phyloP scores from a whole-genome alignment of 805 yeast species.

The Metschnikowia lochheadii region DNA sequence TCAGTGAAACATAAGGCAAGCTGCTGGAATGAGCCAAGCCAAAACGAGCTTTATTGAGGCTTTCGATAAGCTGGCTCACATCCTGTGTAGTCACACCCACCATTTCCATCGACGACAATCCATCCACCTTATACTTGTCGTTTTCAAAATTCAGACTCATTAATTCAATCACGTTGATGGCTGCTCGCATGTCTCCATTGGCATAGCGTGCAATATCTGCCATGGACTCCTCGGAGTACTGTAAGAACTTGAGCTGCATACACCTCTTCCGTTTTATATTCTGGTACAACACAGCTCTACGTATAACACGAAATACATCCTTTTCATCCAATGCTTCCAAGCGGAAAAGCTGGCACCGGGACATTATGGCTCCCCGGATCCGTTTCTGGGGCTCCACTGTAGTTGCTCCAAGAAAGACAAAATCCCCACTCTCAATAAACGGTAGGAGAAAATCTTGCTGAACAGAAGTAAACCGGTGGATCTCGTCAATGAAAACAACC shows the following conservation, averaged over 20 bases:
- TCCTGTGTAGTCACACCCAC: neutral
- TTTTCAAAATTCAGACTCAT: conserved; percentile 15
- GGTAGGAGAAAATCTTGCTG: conserved; percentile 90
- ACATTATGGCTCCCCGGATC: conserved; percentile 73
- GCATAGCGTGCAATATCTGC: conserved; percentile 17
- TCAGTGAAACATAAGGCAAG: neutral
- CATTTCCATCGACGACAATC: neutral
- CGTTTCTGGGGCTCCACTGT: conserved; percentile 71
- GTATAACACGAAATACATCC: conserved; percentile 52
- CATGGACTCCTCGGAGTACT: conserved; percentile 14
- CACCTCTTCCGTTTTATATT: conserved; percentile 22
- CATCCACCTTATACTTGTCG: neutral
- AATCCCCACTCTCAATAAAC: conserved; percentile 76
- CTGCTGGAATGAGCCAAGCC: neutral
- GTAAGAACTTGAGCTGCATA: conserved; percentile 12
- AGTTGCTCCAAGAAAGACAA: conserved; percentile 90
- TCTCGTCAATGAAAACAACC: conserved; percentile 85
- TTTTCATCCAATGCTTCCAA: conserved; percentile 47
- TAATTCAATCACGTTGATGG: conserved; percentile 32
- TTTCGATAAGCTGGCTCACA: neutral
- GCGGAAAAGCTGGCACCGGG: conserved; percentile 79
- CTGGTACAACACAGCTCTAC: conserved; percentile 49
- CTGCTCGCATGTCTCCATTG: conserved; percentile 33
- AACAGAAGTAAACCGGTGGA: conserved; percentile 77
- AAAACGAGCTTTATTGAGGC: neutral